Percentiles rank a stretch among this genome's conserved stretches.
phyloP scores from a whole-genome alignment of 306 rosid genomes.

The Alnus rubra region DNA sequence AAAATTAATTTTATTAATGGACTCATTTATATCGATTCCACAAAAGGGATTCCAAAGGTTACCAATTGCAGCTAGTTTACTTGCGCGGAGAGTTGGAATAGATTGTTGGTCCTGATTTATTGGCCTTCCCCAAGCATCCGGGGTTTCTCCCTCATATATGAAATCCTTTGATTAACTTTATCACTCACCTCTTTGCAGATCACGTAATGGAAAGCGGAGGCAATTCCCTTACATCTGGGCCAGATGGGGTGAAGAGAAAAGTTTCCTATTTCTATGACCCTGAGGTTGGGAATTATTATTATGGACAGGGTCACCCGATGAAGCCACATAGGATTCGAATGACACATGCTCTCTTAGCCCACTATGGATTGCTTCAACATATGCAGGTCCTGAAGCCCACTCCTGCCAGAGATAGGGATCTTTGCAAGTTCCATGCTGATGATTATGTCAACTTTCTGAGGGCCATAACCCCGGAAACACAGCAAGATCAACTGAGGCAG shows the following conservation, averaged over 20 bases:
- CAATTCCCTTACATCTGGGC: slow-evolving; percentile 50
- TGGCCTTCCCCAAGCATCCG: background rate
- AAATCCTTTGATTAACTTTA: background rate
- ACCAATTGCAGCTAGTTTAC: background rate
- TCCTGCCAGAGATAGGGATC: slow-evolving; percentile 50
- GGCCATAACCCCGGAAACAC: slow-evolving; percentile 52
- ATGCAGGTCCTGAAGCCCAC: slow-evolving; percentile 52
- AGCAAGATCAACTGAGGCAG: slow-evolving; percentile 49
- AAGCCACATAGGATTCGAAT: slow-evolving; percentile 52
- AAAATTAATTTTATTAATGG: background rate
- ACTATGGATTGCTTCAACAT: slow-evolving; percentile 53
- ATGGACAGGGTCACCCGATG: slow-evolving; percentile 58
- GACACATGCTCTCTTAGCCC: slow-evolving; percentile 57
- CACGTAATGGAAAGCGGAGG: slow-evolving; percentile 32
- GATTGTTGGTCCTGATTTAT: background rate
- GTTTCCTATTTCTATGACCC: slow-evolving; percentile 54
- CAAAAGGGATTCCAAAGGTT: background rate
- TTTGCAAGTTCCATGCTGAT: slow-evolving; percentile 53
- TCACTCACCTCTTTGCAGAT: slow-evolving; percentile 1
- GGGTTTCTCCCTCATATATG: background rate
- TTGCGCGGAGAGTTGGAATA: background rate
- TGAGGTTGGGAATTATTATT: slow-evolving; percentile 57
- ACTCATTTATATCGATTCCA: background rate
- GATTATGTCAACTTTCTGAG: slow-evolving; percentile 50
- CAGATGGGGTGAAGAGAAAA: slow-evolving; percentile 51